Conservation (phyloP, 495 filamentous ascomycete species). For the Penicillium waksmanii region DNA sequence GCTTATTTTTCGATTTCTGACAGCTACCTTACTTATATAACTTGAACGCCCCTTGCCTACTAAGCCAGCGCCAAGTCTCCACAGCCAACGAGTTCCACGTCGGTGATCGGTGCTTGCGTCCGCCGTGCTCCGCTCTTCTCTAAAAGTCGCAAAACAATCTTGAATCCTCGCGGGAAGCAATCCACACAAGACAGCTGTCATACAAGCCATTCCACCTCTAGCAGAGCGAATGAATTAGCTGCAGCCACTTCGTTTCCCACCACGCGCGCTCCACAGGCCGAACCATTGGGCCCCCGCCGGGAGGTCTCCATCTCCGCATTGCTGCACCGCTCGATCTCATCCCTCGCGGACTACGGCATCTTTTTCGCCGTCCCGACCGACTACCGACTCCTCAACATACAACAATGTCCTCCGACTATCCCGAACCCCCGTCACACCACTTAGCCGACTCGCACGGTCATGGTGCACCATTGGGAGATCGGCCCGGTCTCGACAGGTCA, state of each 20-base stretch:
- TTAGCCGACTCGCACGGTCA: constrained; percentile 6
- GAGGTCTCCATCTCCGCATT: constrained; percentile 2
- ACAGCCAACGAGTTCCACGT: constrained; percentile 3
- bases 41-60: too few relatives aligned
- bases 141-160: constrained; percentile 2
- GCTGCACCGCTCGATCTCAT: constrained; percentile 10
- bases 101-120: constrained; percentile 31
- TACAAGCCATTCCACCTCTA: not conserved
- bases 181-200: not conserved
- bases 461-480: constrained; percentile 1
- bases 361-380: constrained; percentile 21
- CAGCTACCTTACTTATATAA: not conserved
- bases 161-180: not conserved
- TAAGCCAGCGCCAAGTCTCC: not conserved
- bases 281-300: constrained; percentile 11
- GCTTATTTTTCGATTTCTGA: not conserved
- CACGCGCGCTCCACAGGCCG: not conserved
- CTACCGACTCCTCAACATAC: not conserved
- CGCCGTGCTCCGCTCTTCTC: constrained; percentile 24
- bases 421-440: constrained; percentile 35
- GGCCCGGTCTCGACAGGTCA: constrained; percentile 6
- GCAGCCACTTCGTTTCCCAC: not conserved
- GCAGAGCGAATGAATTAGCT: not conserved
- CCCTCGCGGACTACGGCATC: constrained; percentile 18
- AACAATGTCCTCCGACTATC: constrained; percentile 29